Evolutionary conservation across 2,329 filamentous ascomycete species (phyloP).

Genomic region (Trichophyton equinum): DNA sequence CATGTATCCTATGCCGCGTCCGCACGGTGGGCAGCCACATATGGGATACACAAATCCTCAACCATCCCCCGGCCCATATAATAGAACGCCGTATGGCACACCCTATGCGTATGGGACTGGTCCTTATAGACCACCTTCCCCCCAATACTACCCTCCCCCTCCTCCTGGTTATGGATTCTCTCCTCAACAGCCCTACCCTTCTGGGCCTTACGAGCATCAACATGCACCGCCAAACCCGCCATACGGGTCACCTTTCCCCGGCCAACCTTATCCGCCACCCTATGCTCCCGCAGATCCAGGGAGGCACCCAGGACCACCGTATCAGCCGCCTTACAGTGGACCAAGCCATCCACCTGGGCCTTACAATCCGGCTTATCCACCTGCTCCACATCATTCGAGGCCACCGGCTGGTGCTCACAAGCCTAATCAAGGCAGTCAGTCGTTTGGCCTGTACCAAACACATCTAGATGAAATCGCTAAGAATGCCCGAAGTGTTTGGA

Average conservation of each 20-base stretch:
- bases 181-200: conserved; percentile 15
- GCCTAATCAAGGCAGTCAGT: conserved; percentile 17
- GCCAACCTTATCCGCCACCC: conserved; percentile 15
- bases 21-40: conserved; percentile 13
- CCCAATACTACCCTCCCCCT: conserved; percentile 16
- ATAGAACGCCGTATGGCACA: conserved; percentile 21
- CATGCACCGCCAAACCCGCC: conserved; percentile 14
- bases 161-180: conserved; percentile 16
- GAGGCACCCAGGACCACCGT: conserved; percentile 13
- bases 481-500: conserved; percentile 52
- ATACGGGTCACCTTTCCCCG: conserved; percentile 16
- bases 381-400: conserved; percentile 5
- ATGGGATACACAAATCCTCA: conserved; percentile 13
- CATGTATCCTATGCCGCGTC: conserved; percentile 24
- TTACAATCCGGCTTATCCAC: conserved; percentile 9
- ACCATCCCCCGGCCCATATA: conserved; percentile 20
- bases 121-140: conserved; percentile 23
- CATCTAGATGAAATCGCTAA: conserved; percentile 43
- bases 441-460: conserved; percentile 34
- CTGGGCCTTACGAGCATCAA: conserved; percentile 13
- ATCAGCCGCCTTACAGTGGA: conserved; percentile 9
- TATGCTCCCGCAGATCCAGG: conserved; percentile 15
- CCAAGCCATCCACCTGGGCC: conserved; percentile 13
- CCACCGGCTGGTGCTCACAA: conserved; percentile 10
- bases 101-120: conserved; percentile 22